phyloP scores from a whole-genome alignment of 306 rosid species.

The Prunus mongolica region DNA sequence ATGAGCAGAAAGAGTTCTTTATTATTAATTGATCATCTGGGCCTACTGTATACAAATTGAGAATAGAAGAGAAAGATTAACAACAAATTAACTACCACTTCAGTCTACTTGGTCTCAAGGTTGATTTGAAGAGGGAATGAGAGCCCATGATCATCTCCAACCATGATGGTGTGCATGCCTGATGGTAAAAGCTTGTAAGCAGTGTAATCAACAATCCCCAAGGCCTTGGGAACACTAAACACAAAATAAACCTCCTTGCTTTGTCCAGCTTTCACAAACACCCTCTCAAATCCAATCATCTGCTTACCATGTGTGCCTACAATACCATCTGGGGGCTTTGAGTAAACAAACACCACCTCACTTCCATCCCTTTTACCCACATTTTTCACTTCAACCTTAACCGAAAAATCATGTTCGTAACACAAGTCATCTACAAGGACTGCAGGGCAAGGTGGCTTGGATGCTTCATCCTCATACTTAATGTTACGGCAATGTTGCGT shows the following conservation, averaged over 20 bases:
- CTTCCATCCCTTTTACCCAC: conserved; percentile 16
- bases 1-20: not conserved
- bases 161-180: conserved; percentile 20
- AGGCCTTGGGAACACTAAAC: conserved; percentile 22
- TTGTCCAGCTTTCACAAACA: conserved; percentile 17
- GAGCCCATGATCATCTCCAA: conserved; percentile 9
- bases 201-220: conserved; percentile 20
- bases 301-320: conserved; percentile 19
- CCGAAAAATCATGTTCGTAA: not conserved
- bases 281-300: conserved; percentile 30
- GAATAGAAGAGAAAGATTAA: not conserved
- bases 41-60: not conserved
- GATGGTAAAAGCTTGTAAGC: conserved; percentile 23
- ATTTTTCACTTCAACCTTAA: conserved; percentile 22
- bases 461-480: not conserved
- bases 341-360: conserved; percentile 25
- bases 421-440: conserved; percentile 20
- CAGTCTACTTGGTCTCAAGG: not conserved
- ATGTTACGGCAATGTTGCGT: conserved; percentile 21
- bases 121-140: conserved; percentile 6
- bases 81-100: too few relatives aligned
- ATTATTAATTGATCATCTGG: not conserved
- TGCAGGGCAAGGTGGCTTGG: conserved; percentile 15
- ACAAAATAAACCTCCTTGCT: conserved; percentile 7
- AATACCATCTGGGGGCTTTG: conserved; percentile 24